phyloP scores from a whole-genome alignment of 2,329 filamentous ascomycete species.

The Epichloe sibirici region DNA sequence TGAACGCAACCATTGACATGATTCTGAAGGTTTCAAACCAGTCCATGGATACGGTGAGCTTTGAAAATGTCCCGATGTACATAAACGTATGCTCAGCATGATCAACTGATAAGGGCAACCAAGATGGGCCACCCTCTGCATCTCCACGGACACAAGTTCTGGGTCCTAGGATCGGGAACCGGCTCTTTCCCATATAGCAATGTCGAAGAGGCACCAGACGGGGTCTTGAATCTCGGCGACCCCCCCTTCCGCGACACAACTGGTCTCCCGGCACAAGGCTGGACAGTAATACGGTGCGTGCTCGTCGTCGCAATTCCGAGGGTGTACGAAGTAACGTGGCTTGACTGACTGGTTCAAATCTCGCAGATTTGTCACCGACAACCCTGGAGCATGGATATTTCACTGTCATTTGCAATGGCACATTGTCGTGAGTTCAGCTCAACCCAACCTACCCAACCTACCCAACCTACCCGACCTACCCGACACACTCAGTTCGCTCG shows the following conservation, averaged over 20 bases:
- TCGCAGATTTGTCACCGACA: constrained; percentile 2
- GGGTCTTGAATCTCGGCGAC: constrained; percentile 1
- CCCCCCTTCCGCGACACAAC: constrained; percentile 4
- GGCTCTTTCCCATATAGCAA: constrained; percentile 1
- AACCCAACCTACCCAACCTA: too few relatives aligned
- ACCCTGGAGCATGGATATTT: constrained; percentile 4
- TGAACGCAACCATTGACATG: constrained; percentile 1
- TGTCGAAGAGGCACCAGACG: not conserved
- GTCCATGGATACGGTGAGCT: constrained; percentile 3
- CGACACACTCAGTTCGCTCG: too few relatives aligned
- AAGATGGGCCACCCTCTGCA: constrained; percentile 5
- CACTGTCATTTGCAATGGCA: constrained; percentile 6
- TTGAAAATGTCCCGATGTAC: too few relatives aligned
- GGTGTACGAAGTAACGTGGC: too few relatives aligned
- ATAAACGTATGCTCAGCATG: too few relatives aligned
- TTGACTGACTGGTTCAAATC: too few relatives aligned
- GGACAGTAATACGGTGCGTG: constrained; percentile 1
- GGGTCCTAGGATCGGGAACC: constrained; percentile 2
- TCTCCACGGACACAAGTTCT: constrained; percentile 6
- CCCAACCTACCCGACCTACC: too few relatives aligned
- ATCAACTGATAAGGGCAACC: not conserved
- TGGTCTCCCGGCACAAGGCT: not conserved
- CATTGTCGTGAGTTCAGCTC: not conserved
- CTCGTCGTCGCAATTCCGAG: not conserved
- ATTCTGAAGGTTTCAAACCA: not conserved